Conservation (phyloP, 495 filamentous ascomycete species). For the Aspergillus funiculosus region DNA sequence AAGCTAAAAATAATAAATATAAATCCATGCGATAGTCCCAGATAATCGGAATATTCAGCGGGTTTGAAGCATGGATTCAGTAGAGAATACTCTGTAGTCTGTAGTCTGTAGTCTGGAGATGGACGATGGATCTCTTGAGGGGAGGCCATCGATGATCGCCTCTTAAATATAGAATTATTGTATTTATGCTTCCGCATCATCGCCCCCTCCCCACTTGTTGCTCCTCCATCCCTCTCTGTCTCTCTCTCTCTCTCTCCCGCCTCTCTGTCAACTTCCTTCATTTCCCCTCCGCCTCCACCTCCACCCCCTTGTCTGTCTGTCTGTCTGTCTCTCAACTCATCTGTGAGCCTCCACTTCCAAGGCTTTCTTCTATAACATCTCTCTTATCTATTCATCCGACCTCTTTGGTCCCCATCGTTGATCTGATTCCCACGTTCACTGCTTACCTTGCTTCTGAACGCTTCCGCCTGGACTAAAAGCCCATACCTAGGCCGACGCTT, state of each 20-base stretch:
- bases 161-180: no score
- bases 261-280: constrained; percentile 2
- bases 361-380: not conserved
- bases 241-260: not conserved
- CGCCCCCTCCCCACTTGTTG: constrained; percentile 3
- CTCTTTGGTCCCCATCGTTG: not conserved
- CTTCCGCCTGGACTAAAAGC: constrained; percentile 1
- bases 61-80: no score
- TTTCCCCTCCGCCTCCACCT: constrained; percentile 3
- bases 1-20: constrained; percentile 17
- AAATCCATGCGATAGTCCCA: not conserved
- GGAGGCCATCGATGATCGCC: constrained; percentile 2
- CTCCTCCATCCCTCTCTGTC: no score
- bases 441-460: not conserved
- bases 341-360: not conserved
- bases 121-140: constrained; percentile 1
- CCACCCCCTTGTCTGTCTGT: not conserved
- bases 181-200: no score
- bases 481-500: not conserved
- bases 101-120: no score
- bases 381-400: not conserved
- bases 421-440: not conserved
- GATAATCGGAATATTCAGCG: no score
- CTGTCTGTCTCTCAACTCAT: not conserved
- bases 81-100: no score